phyloP scores from a whole-genome alignment of 2,329 filamentous ascomycete genomes.

The Aspergillus sp. region DNA sequence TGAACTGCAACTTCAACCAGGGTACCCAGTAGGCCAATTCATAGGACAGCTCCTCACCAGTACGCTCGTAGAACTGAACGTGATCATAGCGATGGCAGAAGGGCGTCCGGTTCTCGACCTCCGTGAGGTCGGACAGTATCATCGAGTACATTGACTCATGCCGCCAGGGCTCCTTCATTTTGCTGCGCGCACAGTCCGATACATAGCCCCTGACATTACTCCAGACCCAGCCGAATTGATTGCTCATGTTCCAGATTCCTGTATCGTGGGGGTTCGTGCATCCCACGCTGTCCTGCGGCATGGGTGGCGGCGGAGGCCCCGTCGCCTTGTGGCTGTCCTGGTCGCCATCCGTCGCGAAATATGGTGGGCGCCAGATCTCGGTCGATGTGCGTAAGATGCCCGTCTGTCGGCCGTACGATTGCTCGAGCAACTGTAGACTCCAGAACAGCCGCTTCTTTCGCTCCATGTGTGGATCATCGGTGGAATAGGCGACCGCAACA shows the following conservation, averaged over 20 bases:
- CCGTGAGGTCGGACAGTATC: conserved; percentile 54
- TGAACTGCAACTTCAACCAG: conserved; percentile 57
- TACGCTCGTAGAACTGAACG: conserved; percentile 55
- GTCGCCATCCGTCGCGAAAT: conserved; percentile 23
- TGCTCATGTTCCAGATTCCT: conserved; percentile 54
- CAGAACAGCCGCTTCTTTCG: conserved; percentile 55
- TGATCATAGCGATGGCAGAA: conserved; percentile 57
- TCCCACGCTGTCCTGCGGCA: conserved; percentile 50
- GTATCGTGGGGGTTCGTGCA: conserved; percentile 43
- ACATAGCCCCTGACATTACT: conserved; percentile 49
- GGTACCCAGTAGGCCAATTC: conserved; percentile 55
- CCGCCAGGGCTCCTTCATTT: conserved; percentile 54
- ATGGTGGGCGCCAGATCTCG: conserved; percentile 45
- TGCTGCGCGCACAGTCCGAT: conserved; percentile 51
- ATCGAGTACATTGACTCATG: conserved; percentile 56
- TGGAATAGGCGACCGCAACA: conserved; percentile 42
- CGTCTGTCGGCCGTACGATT: conserved; percentile 52
- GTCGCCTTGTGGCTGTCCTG: conserved; percentile 25
- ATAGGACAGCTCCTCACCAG: conserved; percentile 47
- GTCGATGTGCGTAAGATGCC: conserved; percentile 47
- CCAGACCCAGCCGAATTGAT: conserved; percentile 56
- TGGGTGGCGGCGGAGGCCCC: conserved; percentile 42
- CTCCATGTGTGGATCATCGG: conserved; percentile 40
- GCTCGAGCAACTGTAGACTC: conserved; percentile 55
- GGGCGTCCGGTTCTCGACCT: conserved; percentile 49